phyloP scores from a whole-genome alignment of 2,329 filamentous ascomycete genomes.

The Diplocarpon rosae region DNA sequence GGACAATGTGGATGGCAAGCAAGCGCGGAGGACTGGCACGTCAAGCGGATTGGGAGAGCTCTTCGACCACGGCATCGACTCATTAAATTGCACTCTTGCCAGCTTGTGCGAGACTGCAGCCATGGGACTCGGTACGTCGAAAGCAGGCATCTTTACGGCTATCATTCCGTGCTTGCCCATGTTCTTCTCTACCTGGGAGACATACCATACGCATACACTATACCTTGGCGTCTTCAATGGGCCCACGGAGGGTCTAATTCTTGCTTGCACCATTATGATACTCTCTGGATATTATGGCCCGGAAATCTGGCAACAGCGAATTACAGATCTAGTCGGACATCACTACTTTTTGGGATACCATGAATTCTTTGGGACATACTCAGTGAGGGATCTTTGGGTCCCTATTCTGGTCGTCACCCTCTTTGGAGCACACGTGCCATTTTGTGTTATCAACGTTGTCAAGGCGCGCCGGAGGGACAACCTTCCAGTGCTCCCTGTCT shows the following conservation, averaged over 20 bases:
- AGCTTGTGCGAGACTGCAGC: slow-evolving; percentile 85
- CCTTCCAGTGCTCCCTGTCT: slow-evolving; percentile 68
- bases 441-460: slow-evolving; percentile 79
- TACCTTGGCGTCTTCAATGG: slow-evolving; percentile 97
- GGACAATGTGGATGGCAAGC: slow-evolving; percentile 98
- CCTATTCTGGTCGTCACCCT: slow-evolving; percentile 55
- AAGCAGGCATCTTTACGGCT: slow-evolving; percentile 81
- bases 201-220: slow-evolving; percentile 94
- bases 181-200: slow-evolving; percentile 99
- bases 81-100: slow-evolving; percentile 89
- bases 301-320: slow-evolving; percentile 69
- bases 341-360: slow-evolving; percentile 41
- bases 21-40: slow-evolving; percentile 86
- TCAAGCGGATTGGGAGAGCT: slow-evolving; percentile 92
- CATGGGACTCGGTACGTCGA: slow-evolving; percentile 79
- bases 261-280: slow-evolving; percentile 79
- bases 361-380: slow-evolving; percentile 54
- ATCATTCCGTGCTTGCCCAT: slow-evolving; percentile 87
- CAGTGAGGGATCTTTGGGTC: slow-evolving; percentile 84
- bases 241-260: slow-evolving; percentile 86
- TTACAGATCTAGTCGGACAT: slow-evolving; percentile 58
- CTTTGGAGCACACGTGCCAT: slow-evolving; percentile 67
- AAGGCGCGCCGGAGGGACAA: slow-evolving; percentile 60
- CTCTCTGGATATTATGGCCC: slow-evolving; percentile 82
- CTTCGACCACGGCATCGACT: slow-evolving; percentile 98